phyloP scores from a whole-genome alignment of 2,329 filamentous ascomycete genomes.

The Aurifilum marmelostoma region DNA sequence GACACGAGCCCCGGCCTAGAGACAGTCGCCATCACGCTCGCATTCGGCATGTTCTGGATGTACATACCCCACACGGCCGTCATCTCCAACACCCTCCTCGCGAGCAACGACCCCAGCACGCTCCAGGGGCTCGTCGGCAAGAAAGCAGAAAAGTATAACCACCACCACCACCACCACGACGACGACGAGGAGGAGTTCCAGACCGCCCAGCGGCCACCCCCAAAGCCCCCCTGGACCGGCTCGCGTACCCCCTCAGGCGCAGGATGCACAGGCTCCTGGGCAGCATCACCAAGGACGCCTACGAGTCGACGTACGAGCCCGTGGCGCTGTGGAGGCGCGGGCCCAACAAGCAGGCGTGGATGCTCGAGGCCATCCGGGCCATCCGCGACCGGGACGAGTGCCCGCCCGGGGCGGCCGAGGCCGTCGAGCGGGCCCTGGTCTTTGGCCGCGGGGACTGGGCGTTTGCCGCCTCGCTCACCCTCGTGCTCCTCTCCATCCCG shows the following conservation, averaged over 20 bases:
- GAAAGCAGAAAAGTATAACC: background rate
- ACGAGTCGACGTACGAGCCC: slow-evolving; percentile 5
- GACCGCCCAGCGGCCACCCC: too few species aligned
- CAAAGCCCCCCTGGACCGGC: background rate
- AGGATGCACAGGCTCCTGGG: background rate
- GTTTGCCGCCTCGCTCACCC: background rate
- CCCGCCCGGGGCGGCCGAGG: background rate
- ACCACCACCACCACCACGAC: background rate
- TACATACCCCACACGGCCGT: slow-evolving; percentile 37
- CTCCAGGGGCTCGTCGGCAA: slow-evolving; percentile 31
- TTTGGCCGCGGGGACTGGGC: slow-evolving; percentile 2
- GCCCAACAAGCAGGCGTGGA: slow-evolving; percentile 10
- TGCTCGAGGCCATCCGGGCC: background rate
- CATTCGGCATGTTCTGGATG: slow-evolving; percentile 28
- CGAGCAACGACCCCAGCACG: slow-evolving; percentile 38
- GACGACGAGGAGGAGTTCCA: too few species aligned
- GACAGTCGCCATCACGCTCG: slow-evolving; percentile 21
- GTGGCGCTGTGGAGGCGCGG: slow-evolving; percentile 9
- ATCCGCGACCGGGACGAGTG: slow-evolving; percentile 2
- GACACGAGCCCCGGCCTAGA: slow-evolving; percentile 32
- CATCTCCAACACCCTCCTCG: slow-evolving; percentile 33
- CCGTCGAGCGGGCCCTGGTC: background rate
- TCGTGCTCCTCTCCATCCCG: slow-evolving; percentile 3
- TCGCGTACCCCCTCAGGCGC: background rate
- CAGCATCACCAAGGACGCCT: slow-evolving; percentile 2